Conservation (phyloP, 192 early-diverging fungal species). For the Pilaira anomala region DNA sequence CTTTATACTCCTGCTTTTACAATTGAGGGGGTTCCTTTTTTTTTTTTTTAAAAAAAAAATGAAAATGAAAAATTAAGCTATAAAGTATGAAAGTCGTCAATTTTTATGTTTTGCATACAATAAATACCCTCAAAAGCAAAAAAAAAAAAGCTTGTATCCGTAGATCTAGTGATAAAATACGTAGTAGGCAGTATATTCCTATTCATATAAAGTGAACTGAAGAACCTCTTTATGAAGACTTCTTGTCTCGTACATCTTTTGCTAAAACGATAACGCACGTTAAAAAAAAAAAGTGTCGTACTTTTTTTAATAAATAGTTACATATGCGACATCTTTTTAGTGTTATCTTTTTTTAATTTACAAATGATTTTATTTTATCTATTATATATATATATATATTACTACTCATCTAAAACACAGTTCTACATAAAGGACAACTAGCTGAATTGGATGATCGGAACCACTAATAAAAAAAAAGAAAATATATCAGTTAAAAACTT, state of each 20-base stretch:
- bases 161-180: constrained; percentile 4
- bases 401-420: constrained; percentile 40
- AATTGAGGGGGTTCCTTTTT: too few relatives aligned
- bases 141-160: constrained; percentile 2
- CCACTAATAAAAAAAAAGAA: constrained; percentile 39
- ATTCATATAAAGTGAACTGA: constrained; percentile 2
- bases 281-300: background rate
- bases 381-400: background rate
- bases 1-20: constrained; percentile 8
- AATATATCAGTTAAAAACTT: background rate
- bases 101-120: constrained; percentile 6
- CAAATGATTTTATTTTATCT: too few relatives aligned
- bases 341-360: background rate
- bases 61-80: background rate
- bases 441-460: constrained; percentile 59
- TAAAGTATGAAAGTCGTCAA: background rate
- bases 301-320: too few relatives aligned
- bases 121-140: constrained; percentile 4
- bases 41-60: too few relatives aligned
- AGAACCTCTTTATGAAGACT: too few relatives aligned
- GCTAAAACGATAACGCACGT: constrained; percentile 6
- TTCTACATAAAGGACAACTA: constrained; percentile 58
- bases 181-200: background rate
- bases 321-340: too few relatives aligned
- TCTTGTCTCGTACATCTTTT: constrained; percentile 5